Percentiles rank a stretch among this genome's conserved stretches.
These are phyloP conservation scores for Monosporascus sp. DNA, from an alignment of 2,329 filamentous ascomycete genomes.

Conservation along the genomic window DNA sequence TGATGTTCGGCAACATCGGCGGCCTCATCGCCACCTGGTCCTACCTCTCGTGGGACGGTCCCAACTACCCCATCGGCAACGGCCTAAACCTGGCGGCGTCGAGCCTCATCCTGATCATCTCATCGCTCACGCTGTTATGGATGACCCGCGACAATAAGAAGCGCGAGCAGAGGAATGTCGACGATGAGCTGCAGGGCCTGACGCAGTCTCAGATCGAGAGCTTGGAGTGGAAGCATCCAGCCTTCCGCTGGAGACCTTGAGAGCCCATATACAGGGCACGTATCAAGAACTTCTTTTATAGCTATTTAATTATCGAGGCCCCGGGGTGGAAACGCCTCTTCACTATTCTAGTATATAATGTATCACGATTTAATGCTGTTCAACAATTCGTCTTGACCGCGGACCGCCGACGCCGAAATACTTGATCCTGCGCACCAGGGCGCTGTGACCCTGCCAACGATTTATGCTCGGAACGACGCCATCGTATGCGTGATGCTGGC, in stretches of 20 bases:
- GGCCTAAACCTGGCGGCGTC: conserved; percentile 61
- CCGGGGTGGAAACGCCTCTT: too few species aligned
- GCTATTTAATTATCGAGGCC: too few species aligned
- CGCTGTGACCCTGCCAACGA: too few species aligned
- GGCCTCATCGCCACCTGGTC: conserved; percentile 63
- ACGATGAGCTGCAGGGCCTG: conserved; percentile 47
- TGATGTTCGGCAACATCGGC: conserved; percentile 72
- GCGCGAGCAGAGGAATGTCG: conserved; percentile 45
- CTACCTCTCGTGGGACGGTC: conserved; percentile 58
- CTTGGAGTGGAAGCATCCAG: conserved; percentile 58
- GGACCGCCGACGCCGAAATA: too few species aligned
- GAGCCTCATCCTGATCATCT: conserved; percentile 45
- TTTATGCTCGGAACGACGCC: too few species aligned
- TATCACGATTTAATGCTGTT: too few species aligned
- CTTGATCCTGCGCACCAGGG: too few species aligned
- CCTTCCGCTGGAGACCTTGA: conserved; percentile 51
- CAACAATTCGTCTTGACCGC: too few species aligned
- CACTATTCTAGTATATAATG: too few species aligned
- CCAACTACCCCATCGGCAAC: conserved; percentile 66
- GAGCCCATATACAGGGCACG: background rate
- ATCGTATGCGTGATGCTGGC: too few species aligned
- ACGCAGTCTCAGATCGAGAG: conserved; percentile 45
- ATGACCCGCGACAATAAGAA: conserved; percentile 58
- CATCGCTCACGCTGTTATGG: conserved; percentile 47
- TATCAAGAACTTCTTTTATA: background rate